Conservation (phyloP, 176 grass and related monocot species). For the Aegilops umbellulata region DNA sequence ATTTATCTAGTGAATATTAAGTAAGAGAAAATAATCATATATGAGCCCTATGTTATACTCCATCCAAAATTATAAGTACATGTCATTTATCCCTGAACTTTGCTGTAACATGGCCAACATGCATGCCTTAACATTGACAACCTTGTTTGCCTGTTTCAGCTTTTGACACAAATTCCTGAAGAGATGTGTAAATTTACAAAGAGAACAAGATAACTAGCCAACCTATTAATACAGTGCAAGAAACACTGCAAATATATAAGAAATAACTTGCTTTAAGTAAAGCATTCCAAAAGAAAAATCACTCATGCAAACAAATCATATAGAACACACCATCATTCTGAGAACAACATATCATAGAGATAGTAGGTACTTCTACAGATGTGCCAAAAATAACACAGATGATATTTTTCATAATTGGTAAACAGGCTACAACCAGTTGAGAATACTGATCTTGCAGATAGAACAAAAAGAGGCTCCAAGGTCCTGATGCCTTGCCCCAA, state of each 20-base stretch:
- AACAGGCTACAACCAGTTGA: not conserved
- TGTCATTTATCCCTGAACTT: not conserved
- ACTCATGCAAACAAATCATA: not conserved
- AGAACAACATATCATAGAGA: not conserved
- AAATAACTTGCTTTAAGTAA: not conserved
- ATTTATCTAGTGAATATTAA: not conserved
- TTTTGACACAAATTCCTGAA: not conserved
- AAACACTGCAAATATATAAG: not conserved
- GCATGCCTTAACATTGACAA: not conserved
- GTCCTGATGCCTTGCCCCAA: not conserved
- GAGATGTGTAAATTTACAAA: not conserved
- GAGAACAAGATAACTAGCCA: not conserved
- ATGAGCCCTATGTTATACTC: not conserved
- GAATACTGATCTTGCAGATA: not conserved
- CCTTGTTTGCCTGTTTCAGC: not conserved
- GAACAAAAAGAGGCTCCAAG: not conserved
- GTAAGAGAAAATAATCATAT: not conserved
- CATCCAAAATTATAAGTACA: not conserved
- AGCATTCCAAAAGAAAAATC: not conserved
- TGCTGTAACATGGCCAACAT: not conserved
- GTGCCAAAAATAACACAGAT: not conserved
- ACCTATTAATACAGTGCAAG: not conserved
- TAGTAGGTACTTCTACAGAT: not conserved
- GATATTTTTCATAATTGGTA: not conserved
- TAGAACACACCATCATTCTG: not conserved